These are phyloP conservation scores for Chaetomium cochliodes DNA, from an alignment of 495 filamentous ascomycete species.

Conservation along the genomic window DNA sequence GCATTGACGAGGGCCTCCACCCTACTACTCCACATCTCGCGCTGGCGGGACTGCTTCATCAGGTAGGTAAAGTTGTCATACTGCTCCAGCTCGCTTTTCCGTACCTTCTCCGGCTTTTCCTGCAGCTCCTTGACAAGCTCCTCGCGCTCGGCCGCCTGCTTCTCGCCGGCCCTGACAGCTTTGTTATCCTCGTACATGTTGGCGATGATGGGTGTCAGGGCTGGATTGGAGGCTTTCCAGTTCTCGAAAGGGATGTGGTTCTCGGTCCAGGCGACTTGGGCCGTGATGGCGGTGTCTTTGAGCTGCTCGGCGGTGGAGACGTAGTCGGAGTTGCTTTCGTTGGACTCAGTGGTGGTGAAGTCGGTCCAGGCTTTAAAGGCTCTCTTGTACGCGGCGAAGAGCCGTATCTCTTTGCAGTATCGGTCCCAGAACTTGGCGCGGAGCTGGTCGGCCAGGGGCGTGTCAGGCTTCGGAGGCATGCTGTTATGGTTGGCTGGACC, in stretches of 20 bases:
- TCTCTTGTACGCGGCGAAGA: background rate
- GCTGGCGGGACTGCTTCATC: conserved; percentile 5
- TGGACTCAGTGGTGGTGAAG: background rate
- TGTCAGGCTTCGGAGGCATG: background rate
- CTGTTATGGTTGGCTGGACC: conserved; percentile 10
- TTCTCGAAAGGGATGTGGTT: background rate
- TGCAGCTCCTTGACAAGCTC: background rate
- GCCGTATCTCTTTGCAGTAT: background rate
- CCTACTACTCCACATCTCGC: conserved; percentile 13
- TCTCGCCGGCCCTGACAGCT: background rate
- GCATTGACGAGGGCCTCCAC: background rate
- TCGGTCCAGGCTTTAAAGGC: background rate
- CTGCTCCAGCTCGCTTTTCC: background rate
- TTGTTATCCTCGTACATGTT: background rate
- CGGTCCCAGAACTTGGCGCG: background rate
- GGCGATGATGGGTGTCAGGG: background rate
- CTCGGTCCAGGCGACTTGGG: conserved; percentile 6
- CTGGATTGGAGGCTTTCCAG: conserved; percentile 8
- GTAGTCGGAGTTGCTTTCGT: background rate
- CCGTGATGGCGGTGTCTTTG: background rate
- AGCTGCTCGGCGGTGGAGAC: background rate
- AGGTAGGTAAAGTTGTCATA: conserved; percentile 5
- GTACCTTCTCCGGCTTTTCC: background rate
- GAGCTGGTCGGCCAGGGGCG: conserved; percentile 12
- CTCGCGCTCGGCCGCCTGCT: background rate